These are phyloP conservation scores for Vanderwaltozyma polyspora DNA, from an alignment of 805 yeast genomes.

Conservation along the genomic window DNA sequence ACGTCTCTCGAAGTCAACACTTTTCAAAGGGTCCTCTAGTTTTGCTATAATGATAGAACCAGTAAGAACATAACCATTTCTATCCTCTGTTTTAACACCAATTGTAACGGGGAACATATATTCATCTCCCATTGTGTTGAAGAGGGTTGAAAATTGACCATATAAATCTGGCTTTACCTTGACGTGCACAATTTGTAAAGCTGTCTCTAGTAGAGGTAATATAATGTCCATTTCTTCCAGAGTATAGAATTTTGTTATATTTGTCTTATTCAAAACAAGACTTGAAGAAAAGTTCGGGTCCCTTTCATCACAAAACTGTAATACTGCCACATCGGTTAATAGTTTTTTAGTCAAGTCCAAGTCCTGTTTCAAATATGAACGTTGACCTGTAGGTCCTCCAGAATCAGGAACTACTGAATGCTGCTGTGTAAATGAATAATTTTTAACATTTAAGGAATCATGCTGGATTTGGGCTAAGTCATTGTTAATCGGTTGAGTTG, in stretches of 20 bases:
- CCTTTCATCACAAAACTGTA: constrained; percentile 14
- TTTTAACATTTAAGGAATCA: constrained; percentile 6
- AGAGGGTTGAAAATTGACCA: constrained; percentile 8
- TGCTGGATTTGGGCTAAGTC: constrained; percentile 32
- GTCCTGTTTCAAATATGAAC: not conserved
- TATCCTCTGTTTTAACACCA: constrained; percentile 32
- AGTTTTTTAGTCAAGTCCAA: constrained; percentile 8
- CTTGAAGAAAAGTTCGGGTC: not conserved
- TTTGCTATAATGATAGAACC: constrained; percentile 37
- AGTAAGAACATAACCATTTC: constrained; percentile 32
- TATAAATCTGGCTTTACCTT: constrained; percentile 18
- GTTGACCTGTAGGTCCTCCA: constrained; percentile 13
- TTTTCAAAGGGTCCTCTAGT: constrained; percentile 32
- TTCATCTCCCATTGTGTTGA: constrained; percentile 6
- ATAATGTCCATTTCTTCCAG: constrained; percentile 17
- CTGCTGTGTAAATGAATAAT: constrained; percentile 15
- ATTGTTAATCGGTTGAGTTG: constrained; percentile 37
- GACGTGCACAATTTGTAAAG: constrained; percentile 15
- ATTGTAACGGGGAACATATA: constrained; percentile 31
- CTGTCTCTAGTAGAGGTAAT: constrained; percentile 23
- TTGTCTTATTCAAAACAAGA: constrained; percentile 15
- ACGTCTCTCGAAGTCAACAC: constrained; percentile 42
- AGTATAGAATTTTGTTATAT: constrained; percentile 24
- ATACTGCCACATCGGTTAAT: constrained; percentile 18
- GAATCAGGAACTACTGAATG: too few relatives aligned